Percentiles rank a stretch among this genome's conserved stretches.
Conservation (phyloP, 2,329 filamentous ascomycete species). For the Beauveria sp. region DNA sequence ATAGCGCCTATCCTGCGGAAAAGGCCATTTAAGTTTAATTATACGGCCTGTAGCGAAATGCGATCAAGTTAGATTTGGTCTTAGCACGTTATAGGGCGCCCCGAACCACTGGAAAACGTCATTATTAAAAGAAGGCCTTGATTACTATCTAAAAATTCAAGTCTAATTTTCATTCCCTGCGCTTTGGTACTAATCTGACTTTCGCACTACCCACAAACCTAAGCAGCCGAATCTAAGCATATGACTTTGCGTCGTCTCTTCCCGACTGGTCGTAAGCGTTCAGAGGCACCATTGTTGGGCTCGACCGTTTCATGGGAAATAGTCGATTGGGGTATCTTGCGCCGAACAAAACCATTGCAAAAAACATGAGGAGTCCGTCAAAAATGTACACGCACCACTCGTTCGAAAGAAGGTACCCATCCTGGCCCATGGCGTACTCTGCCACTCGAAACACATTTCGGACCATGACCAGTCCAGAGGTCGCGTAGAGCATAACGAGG, state of each 20-base stretch:
- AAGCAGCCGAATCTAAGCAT: background rate
- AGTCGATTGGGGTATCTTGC: conserved; percentile 17
- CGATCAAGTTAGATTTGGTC: too few species aligned
- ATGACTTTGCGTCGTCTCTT: background rate
- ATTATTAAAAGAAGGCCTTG: too few species aligned
- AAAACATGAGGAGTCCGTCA: conserved; percentile 32
- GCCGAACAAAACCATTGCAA: conserved; percentile 16
- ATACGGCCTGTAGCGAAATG: too few species aligned
- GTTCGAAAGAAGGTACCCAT: conserved; percentile 28
- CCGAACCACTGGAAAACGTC: too few species aligned
- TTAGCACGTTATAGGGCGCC: too few species aligned
- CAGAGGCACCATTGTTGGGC: background rate
- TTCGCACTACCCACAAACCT: too few species aligned
- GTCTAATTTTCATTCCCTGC: too few species aligned
- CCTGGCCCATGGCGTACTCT: conserved; percentile 35
- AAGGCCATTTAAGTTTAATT: too few species aligned
- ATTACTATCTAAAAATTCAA: too few species aligned
- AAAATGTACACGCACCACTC: conserved; percentile 34
- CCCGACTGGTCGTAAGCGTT: background rate
- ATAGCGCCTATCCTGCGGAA: too few species aligned
- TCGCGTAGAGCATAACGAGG: conserved; percentile 28
- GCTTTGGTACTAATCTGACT: too few species aligned
- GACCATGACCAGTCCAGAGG: conserved; percentile 31
- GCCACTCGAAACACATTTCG: conserved; percentile 36
- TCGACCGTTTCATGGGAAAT: background rate